Evolutionary conservation across 2,329 filamentous ascomycete species (phyloP), one percentile per base, ranked within the genome.

Genomic region (Botryotinia convoluta): DNA sequence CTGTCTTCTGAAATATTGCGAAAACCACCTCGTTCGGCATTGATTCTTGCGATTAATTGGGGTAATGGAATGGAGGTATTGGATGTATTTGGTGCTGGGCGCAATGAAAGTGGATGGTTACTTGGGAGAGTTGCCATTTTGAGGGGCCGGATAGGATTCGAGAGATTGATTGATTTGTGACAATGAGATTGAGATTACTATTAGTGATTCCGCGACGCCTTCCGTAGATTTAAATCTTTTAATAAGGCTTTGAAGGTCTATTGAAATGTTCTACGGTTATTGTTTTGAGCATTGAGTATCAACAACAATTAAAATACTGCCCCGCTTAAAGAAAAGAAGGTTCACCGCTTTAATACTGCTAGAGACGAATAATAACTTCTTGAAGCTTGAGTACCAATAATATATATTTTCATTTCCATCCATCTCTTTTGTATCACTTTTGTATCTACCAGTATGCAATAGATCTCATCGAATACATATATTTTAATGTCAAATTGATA

Each of bases 1-100:
- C 89, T 87, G 69, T 90, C 87, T 81, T 97, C 93, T 68, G 90
- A 93, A 76, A 98, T 86, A 77, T 91, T 87, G 74, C 93, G 91
- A 81, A 98, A 97, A 37, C 93, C 93, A 22, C 93, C 93, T 74
- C 92, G 91, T 79, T 97, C 91, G 61, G 85, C 83, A 77, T 94
- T 92, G 79, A 97, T 91, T 77, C 95, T 93, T 73, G 87, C 85
- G 77, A 98, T 94, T 77, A 95, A 91, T 64, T 92, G 88, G 73
- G 88, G 86, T n/a, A 98, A 85, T 64, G 86, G 87, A 80, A 88
- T 88, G 45, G 87, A 86, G 79, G 84, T 86, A 79, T 84, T 88
- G 83, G 85, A 87, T 73, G 77, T 48, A 79, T 76, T 86, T 26
- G 91, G 89, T 85, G 87, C 89, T 60, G 92, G 88, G 73, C 89